Conservation (phyloP, 2,329 filamentous ascomycete genomes). For the Fusarium sp. region DNA sequence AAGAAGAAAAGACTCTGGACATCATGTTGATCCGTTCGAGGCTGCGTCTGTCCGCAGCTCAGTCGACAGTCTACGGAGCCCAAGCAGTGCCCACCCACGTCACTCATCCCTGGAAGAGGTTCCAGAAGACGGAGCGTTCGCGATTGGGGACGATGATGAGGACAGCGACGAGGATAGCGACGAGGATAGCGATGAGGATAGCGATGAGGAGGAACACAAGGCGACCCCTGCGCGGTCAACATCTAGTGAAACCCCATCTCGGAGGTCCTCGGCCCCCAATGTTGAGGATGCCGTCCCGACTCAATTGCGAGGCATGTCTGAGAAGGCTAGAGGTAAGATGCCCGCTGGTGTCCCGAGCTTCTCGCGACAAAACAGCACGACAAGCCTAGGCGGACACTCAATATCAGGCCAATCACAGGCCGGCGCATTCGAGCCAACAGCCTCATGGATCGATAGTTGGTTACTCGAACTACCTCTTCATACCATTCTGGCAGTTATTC, state of each 20-base stretch:
- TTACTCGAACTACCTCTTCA: slow-evolving; percentile 92
- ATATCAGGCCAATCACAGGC: slow-evolving; percentile 69
- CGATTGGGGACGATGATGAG: slow-evolving; percentile 90
- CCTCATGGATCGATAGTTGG: slow-evolving; percentile 93
- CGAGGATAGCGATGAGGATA: slow-evolving; percentile 68
- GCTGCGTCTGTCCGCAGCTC: slow-evolving; percentile 71
- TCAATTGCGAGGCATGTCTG: slow-evolving; percentile 93
- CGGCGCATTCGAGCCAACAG: slow-evolving; percentile 82
- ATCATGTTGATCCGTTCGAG: slow-evolving; percentile 66
- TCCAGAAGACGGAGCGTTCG: slow-evolving; percentile 82
- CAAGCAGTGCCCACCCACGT: slow-evolving; percentile 56
- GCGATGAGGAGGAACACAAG: slow-evolving; percentile 64
- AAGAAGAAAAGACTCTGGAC: slow-evolving; percentile 74
- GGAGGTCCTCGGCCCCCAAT: slow-evolving; percentile 77
- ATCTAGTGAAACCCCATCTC: slow-evolving; percentile 73
- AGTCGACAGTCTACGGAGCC: slow-evolving; percentile 77
- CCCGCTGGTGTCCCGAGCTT: slow-evolving; percentile 86
- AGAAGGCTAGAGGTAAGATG: slow-evolving; percentile 97
- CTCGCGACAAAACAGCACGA: slow-evolving; percentile 90
- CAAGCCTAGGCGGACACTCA: slow-evolving; percentile 80
- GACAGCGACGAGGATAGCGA: slow-evolving; percentile 66
- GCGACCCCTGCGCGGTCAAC: slow-evolving; percentile 75
- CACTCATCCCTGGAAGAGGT: slow-evolving; percentile 53
- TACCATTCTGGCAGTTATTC: slow-evolving; percentile 84
- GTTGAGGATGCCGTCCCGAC: slow-evolving; percentile 85